These are phyloP conservation scores for Orbilia oligospora DNA, from an alignment of 2,329 filamentous ascomycete genomes.

Conservation along the genomic window DNA sequence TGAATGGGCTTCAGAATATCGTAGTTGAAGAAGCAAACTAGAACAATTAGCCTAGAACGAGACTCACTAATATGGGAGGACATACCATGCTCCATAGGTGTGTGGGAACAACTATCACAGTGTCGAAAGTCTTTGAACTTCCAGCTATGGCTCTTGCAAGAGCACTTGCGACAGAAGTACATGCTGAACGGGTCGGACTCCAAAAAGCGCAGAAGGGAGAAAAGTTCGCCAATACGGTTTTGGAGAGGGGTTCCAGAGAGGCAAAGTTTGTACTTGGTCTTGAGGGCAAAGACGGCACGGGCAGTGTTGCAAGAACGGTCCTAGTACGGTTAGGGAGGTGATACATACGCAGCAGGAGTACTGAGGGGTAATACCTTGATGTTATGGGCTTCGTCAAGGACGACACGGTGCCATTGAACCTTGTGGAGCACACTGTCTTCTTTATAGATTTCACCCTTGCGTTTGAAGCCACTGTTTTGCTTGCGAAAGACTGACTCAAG, in stretches of 20 bases:
- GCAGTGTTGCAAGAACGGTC: constrained; percentile 89
- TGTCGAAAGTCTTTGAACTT: constrained; percentile 64
- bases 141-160: constrained; percentile 88
- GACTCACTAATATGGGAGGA: neutral
- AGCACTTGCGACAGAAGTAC: constrained; percentile 91
- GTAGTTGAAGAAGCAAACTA: constrained; percentile 90
- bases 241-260: constrained; percentile 94
- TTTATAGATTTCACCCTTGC: constrained; percentile 84
- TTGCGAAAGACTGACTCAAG: constrained; percentile 93
- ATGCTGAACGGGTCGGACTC: constrained; percentile 90
- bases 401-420: constrained; percentile 88
- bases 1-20: constrained; percentile 89
- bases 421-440: constrained; percentile 85
- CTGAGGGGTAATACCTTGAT: constrained; percentile 77
- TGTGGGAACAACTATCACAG: constrained; percentile 63
- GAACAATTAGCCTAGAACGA: constrained; percentile 69
- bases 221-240: constrained; percentile 97
- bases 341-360: neutral
- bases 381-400: constrained; percentile 94
- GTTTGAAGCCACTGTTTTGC: constrained; percentile 89
- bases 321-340: constrained; percentile 66
- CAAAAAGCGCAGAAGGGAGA: constrained; percentile 92
- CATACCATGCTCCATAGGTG: constrained; percentile 63
- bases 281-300: constrained; percentile 92
- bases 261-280: constrained; percentile 93